Evolutionary conservation across 2,329 filamentous ascomycete genomes (phyloP).

Genomic region (Leptographium procerum): DNA sequence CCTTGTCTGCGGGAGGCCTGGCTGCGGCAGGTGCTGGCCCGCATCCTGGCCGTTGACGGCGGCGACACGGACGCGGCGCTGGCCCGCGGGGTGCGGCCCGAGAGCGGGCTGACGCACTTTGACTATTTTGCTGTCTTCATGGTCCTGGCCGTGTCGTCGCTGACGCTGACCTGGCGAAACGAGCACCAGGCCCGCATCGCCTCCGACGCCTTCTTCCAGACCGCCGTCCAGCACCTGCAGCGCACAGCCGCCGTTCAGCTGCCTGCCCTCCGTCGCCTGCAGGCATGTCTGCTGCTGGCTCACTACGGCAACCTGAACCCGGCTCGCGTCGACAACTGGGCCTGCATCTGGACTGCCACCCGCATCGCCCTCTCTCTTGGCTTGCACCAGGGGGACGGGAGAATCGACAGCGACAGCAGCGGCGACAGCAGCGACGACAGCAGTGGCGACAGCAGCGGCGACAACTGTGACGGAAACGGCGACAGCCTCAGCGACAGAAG

Average conservation of each 20-base stretch:
- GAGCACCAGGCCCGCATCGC: not conserved
- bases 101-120: not conserved
- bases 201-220: constrained; percentile 1
- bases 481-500: not conserved
- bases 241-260: not conserved
- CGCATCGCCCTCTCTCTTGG: not conserved
- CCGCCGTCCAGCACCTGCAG: not conserved
- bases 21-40: not conserved
- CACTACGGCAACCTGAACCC: constrained; percentile 3
- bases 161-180: not conserved
- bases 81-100: not conserved
- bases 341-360: not conserved
- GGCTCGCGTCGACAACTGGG: not conserved
- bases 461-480: no score
- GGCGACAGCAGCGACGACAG: not conserved
- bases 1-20: not conserved
- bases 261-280: not conserved
- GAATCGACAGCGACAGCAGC: not conserved
- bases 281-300: constrained; percentile 1
- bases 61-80: constrained; percentile 1
- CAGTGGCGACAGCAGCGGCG: no score
- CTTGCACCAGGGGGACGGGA: not conserved
- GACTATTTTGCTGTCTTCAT: constrained; percentile 3
- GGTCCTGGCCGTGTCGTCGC: constrained; percentile 1
- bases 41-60: not conserved